Conservation (phyloP, 1,139 yeast species). For the Pichia sp. region DNA sequence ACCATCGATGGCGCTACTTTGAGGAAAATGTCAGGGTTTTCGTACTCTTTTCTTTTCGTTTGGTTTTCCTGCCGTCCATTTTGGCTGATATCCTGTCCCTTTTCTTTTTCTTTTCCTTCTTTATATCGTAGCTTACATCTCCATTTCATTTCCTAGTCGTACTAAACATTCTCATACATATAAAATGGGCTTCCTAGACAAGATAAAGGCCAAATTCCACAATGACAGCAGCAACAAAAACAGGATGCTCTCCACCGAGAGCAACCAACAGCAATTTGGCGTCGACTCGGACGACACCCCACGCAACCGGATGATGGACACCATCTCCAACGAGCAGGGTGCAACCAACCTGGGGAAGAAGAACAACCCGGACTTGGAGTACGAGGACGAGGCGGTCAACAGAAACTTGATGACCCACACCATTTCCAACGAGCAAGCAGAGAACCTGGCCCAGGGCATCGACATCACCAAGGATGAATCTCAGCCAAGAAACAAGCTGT, state of each 20-base stretch:
- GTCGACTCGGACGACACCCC: slow-evolving; percentile 14
- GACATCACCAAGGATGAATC: neutral
- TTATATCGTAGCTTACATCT: neutral
- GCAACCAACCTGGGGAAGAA: slow-evolving; percentile 7
- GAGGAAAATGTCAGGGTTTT: too few species aligned
- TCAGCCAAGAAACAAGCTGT: slow-evolving; percentile 14
- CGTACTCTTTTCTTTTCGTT: too few species aligned
- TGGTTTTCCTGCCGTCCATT: too few species aligned
- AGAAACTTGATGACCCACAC: slow-evolving; percentile 13
- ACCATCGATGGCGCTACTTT: neutral
- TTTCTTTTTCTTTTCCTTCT: neutral
- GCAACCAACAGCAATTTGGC: slow-evolving; percentile 17
- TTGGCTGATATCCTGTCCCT: neutral
- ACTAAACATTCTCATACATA: neutral
- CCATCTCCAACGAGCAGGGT: slow-evolving; percentile 18
- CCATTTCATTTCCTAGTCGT: neutral
- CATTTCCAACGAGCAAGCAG: slow-evolving; percentile 14
- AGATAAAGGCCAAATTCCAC: slow-evolving; percentile 12
- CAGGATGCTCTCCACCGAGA: slow-evolving; percentile 16
- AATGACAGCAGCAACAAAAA: slow-evolving; percentile 8
- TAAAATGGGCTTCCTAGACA: slow-evolving; percentile 16
- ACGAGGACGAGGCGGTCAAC: neutral
- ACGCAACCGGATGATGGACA: slow-evolving; percentile 19
- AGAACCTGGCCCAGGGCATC: slow-evolving; percentile 7
- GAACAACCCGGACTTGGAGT: neutral